Evolutionary conservation across 257 asterid species (phyloP).

Genomic region (Solanum chiquidenum): DNA sequence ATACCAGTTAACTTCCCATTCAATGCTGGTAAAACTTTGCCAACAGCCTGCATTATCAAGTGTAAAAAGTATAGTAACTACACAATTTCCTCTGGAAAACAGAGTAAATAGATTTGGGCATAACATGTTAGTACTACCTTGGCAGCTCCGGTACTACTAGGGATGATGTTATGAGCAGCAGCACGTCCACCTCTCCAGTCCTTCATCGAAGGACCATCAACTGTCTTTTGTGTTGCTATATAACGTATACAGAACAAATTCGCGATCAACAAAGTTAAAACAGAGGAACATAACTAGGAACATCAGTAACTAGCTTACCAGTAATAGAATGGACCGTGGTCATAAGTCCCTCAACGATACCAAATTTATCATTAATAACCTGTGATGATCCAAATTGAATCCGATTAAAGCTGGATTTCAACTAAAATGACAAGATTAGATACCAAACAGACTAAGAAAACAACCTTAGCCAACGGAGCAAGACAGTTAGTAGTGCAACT

Average conservation of each 20-base stretch:
- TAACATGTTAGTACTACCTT: slow-evolving; percentile 1
- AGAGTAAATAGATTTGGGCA: background rate
- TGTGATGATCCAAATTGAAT: background rate
- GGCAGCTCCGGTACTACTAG: slow-evolving; percentile 23
- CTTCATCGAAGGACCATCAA: slow-evolving; percentile 21
- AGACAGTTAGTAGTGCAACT: slow-evolving; percentile 28
- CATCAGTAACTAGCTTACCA: slow-evolving; percentile 13
- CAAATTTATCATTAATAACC: background rate
- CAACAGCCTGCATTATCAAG: slow-evolving; percentile 30
- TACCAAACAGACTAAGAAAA: background rate
- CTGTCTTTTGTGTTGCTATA: slow-evolving; percentile 20
- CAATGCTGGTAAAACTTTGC: slow-evolving; percentile 50
- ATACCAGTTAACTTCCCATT: slow-evolving; percentile 54
- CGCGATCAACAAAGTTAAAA: background rate
- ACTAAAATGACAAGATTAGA: background rate
- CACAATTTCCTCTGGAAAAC: background rate
- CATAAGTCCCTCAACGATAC: slow-evolving; percentile 20
- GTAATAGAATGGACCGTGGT: slow-evolving; percentile 49
- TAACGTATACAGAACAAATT: background rate
- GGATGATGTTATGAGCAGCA: slow-evolving; percentile 18
- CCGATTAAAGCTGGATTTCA: background rate
- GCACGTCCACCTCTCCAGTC: slow-evolving; percentile 25
- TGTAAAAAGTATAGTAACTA: background rate
- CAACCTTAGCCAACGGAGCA: slow-evolving; percentile 28
- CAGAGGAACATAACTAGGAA: background rate